These are phyloP conservation scores for Benincasa hispida DNA, from an alignment of 306 rosid genomes.

Conservation along the genomic window DNA sequence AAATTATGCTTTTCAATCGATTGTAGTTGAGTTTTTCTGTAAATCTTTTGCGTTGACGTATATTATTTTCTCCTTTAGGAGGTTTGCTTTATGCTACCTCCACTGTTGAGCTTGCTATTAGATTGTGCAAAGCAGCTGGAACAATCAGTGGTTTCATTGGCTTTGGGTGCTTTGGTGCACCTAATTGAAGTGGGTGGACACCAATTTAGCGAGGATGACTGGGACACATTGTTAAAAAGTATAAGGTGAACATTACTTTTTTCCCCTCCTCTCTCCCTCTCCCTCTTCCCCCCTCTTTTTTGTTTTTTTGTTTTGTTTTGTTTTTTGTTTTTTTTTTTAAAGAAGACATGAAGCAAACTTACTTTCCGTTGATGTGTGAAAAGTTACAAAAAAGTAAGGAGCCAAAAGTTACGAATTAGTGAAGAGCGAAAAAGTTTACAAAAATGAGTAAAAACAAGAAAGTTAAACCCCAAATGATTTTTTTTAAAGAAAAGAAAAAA, in stretches of 20 bases:
- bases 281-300: too few species aligned
- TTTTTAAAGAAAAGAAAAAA: too few species aligned
- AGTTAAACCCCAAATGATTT: background rate
- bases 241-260: slow-evolving; percentile 38
- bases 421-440: background rate
- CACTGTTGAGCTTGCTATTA: slow-evolving; percentile 74
- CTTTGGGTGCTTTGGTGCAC: slow-evolving; percentile 96
- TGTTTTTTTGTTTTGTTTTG: too few species aligned
- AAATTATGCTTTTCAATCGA: background rate
- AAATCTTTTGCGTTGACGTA: background rate
- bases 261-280: background rate
- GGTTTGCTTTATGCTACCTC: slow-evolving; percentile 97
- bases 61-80: slow-evolving; percentile 51
- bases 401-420: background rate
- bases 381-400: background rate
- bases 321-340: background rate
- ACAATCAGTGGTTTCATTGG: slow-evolving; percentile 92
- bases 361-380: background rate
- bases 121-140: slow-evolving; percentile 98
- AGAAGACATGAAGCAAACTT: background rate
- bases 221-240: slow-evolving; percentile 92
- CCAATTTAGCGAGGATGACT: slow-evolving; percentile 85
- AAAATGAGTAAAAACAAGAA: background rate
- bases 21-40: background rate
- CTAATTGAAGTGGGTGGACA: slow-evolving; percentile 98